Evolutionary conservation across 129 eudicot species (phyloP), one percentile per base, ranked within the genome.

Genomic region (Gnaphalium uliginosum): DNA sequence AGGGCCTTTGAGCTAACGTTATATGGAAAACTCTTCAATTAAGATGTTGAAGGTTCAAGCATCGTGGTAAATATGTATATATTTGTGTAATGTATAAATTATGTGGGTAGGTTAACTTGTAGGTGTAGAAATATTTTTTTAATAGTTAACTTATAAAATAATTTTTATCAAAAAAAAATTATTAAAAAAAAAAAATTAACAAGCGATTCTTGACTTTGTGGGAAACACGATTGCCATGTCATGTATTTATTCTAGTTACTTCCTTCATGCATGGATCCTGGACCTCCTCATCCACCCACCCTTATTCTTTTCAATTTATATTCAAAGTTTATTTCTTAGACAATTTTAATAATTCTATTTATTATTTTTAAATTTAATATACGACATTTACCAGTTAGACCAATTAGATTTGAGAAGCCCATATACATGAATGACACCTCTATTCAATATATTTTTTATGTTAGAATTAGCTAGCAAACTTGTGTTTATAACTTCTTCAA

Each of bases 161-260:
- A 6, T 6, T 33, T 29, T 33, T 33, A 33, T 33, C 9, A 33
- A 33, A 9, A 33, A 33, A 33, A 0, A 33, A 33, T 4, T 2
- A 33, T 2, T 30, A 30, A 14, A 10, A 14, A 50, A 15, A 15
- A 14, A 48, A 48, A 14, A 0, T 5, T 10, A 51, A 41, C 13
- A 53, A 71, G 29, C 19, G 19, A 54, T 54, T 71, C 30, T 71
- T 71, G 76, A 71, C 76, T 54, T 54, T 71, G 53, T 71, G 76
- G 65, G 65, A 71, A 71, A 8, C 76, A 71, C 76, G 76, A 71
- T 71, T 10, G 50, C 54, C 71, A 21, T 35, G 6, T 66, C 33
- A 8, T 23, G 37, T 35, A 8, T 35, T 8, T 35, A 17, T 26
- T 29, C 71, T 37, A 63, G 33, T 60, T 37, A 63, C 51, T 66